Base-by-base conservation (phyloP, 371 early-diverging fungal species). In the Syncephalastrum sp. region DNA sequence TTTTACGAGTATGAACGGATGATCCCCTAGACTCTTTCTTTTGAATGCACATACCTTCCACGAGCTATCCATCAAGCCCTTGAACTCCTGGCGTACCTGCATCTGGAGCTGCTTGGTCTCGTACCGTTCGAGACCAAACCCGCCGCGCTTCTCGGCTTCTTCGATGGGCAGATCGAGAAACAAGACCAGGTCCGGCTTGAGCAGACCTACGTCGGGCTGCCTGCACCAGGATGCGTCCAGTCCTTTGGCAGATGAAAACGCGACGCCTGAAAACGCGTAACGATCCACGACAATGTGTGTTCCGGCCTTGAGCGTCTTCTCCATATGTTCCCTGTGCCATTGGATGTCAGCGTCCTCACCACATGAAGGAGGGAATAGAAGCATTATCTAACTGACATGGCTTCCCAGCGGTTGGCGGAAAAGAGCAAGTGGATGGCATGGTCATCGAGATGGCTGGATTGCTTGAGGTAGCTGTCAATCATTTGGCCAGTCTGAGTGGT, bases 241-340 rank as follows among this genome's bases (percentile, higher is more conserved):
- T 4, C 92, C 92, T 78, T 96, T 97, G 48, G 97, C 96, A 5
- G 89, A 83, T 1, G 97, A 91, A 68, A 93, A 99, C 0, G 94
- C 95, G 3, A 94, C 93, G 13, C 99, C 99, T 3, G 98, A 97
- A 63, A 92, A 96, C 0, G 95, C 94, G 70, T 99, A 99, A 52
- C 99, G 86, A 77, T 99, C 99, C 4, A 95, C 93, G 5, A 99
- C 77, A 17, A 98, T 59, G 10, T 91, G 87, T 1, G 64, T 87
- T 21, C 96, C 95, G 14, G 53, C 56, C 25, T 74, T 65, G 24
- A 96, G 68, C 53, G 74, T 73, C 3, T 65, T 57, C 48, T 65
- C 74, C 68, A 90, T 78, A 3, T 64, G 23, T 25, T 79, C 75
- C 83, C 90, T 89, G 52, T 51, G 8, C 8, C 38, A 33, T 8